Evolutionary conservation across 75 land plant species (phyloP), one percentile per base, ranked within the genome.

Genomic region (Ceratopteris richardii): DNA sequence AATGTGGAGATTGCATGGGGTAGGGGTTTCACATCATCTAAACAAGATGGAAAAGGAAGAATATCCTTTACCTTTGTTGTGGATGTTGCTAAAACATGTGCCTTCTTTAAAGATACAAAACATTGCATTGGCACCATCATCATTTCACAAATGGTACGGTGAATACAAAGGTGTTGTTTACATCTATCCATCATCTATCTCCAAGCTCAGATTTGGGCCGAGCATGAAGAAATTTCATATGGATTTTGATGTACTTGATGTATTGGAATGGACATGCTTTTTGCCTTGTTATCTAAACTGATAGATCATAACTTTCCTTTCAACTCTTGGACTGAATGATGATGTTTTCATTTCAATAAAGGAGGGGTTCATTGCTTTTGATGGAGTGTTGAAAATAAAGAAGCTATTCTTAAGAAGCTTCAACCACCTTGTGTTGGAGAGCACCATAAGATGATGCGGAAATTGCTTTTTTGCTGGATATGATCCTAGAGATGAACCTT

Each of bases 1-100:
- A 82, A 56, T 88, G 86, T 84, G 94, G 94, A 40, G 89, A 85
- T 26, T 69, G 97, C 31, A 91, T 91, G 89, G 97, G 97, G 29
- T 94, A 91, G n/a, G 51, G 50, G 83, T 30, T 90, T 87, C 54
- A 85, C 90, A 39, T 77, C 89, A 11, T 91, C 97, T 9, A 60
- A 26, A 53, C 70, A 56, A 33, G 97, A 91, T 69, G 97, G 97
- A 1, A 84, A 88, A 26, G 97, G 97, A 16, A 91, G 77, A 56
- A 88, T 91, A 24, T 84, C 89, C 7, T 43, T 63, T 19, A 59
- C 70, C 5, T 80, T 88, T 67, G 94, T 89, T 17, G 58, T 53
- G 29, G 60, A 72, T 53, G 73, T 91, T 57, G 82, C 97, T 42
- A 47, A 69, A 25, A 81, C 68, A 40, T 84, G 85, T 78, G 91